Percentiles rank a stretch among this genome's conserved stretches.
Evolutionary conservation across 2,329 filamentous ascomycete species (phyloP).

Genomic region (Rachicladosporium sp.): DNA sequence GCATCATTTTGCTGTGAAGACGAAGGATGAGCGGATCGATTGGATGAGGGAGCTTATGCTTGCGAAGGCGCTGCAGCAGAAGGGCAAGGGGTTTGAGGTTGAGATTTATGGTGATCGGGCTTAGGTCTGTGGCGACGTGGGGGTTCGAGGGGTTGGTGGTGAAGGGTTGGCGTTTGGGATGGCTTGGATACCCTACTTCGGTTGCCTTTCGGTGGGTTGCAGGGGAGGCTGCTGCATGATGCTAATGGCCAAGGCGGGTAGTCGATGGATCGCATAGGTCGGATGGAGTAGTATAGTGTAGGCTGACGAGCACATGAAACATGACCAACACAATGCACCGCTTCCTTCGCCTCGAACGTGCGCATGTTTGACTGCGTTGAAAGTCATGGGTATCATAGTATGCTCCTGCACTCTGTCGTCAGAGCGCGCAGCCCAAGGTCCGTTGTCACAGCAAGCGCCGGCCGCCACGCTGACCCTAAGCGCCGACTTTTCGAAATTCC

Average conservation of each 20-base stretch:
- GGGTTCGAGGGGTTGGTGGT: too few species aligned
- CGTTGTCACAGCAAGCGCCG: slow-evolving; percentile 5
- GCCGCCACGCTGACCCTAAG: neutral
- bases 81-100: slow-evolving; percentile 74
- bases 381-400: slow-evolving; percentile 7
- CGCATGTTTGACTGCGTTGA: too few species aligned
- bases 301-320: too few species aligned
- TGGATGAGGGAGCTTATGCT: slow-evolving; percentile 96
- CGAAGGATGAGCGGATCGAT: slow-evolving; percentile 80
- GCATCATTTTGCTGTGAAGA: slow-evolving; percentile 86
- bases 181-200: too few species aligned
- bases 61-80: slow-evolving; percentile 74
- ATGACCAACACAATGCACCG: too few species aligned
- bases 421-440: neutral
- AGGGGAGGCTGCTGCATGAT: too few species aligned
- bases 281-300: too few species aligned
- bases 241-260: too few species aligned
- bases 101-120: slow-evolving; percentile 53
- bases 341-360: too few species aligned
- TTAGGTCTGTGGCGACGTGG: neutral
- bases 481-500: neutral
- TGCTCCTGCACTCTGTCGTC: neutral
- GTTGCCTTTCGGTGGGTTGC: too few species aligned
- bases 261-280: too few species aligned
- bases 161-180: too few species aligned